phyloP scores from a whole-genome alignment of 805 yeast genomes.

The Alloascoidea africana region DNA sequence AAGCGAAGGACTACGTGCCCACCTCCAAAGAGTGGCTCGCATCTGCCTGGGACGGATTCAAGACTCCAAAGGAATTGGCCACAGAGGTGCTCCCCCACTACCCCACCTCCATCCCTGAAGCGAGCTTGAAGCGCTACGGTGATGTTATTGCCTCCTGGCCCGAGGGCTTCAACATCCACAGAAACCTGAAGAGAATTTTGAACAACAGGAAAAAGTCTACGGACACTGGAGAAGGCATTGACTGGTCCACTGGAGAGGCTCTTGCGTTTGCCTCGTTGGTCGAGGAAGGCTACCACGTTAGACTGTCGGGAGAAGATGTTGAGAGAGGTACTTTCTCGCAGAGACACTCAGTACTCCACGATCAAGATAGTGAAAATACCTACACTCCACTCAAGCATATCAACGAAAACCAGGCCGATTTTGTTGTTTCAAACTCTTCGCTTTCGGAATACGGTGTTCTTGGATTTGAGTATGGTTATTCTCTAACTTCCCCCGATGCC shows the following conservation, averaged over 20 bases:
- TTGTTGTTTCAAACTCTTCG: slow-evolving; percentile 85
- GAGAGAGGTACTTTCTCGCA: slow-evolving; percentile 99
- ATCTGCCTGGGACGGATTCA: slow-evolving; percentile 97
- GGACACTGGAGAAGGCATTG: slow-evolving; percentile 86
- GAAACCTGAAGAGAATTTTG: slow-evolving; percentile 90
- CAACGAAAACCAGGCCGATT: slow-evolving; percentile 69
- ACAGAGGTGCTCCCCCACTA: slow-evolving; percentile 90
- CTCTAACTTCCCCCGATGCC: slow-evolving; percentile 93
- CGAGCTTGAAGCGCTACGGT: slow-evolving; percentile 65
- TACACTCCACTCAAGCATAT: slow-evolving; percentile 79
- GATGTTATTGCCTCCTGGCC: slow-evolving; percentile 71
- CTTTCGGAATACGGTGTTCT: slow-evolving; percentile 97
- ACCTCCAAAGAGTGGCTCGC: slow-evolving; percentile 95
- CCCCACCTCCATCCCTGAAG: slow-evolving; percentile 81
- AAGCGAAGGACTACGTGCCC: slow-evolving; percentile 82
- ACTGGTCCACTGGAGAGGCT: slow-evolving; percentile 99
- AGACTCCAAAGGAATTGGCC: slow-evolving; percentile 93
- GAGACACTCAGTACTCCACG: slow-evolving; percentile 97
- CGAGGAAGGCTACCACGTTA: slow-evolving; percentile 88
- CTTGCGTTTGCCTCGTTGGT: slow-evolving; percentile 90
- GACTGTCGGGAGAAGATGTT: slow-evolving; percentile 98
- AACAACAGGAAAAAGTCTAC: slow-evolving; percentile 74
- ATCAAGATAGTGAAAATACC: slow-evolving; percentile 73
- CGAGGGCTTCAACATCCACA: slow-evolving; percentile 75
- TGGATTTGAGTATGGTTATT: slow-evolving; percentile 99